A percentile compares a stretch with the other conserved stretches of the same genome.
phyloP scores from a whole-genome alignment of 345 rosid genomes.

The Pistacia vera region DNA sequence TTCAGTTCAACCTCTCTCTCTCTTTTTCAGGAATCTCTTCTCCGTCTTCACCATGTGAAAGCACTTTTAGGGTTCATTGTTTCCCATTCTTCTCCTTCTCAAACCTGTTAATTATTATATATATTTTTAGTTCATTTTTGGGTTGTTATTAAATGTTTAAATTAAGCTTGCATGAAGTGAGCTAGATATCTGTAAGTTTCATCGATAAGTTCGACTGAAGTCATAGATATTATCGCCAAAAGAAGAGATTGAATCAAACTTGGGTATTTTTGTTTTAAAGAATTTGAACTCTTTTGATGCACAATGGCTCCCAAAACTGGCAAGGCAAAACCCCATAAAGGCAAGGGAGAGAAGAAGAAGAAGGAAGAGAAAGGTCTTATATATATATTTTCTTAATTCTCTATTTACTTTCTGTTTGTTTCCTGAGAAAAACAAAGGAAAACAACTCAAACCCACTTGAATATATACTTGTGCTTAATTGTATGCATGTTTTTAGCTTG shows the following conservation, averaged over 20 bases:
- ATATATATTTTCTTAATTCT: neutral
- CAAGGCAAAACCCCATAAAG: conserved; percentile 70
- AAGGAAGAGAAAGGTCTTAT: conserved; percentile 83
- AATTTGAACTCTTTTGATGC: conserved; percentile 15
- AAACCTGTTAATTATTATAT: neutral
- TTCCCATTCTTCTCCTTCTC: neutral
- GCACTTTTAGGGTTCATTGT: neutral
- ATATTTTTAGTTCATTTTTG: neutral
- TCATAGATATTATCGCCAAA: conserved; percentile 23
- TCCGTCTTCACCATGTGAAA: conserved; percentile 5
- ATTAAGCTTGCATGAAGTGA: conserved; percentile 10
- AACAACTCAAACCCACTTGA: neutral
- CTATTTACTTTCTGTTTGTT: neutral
- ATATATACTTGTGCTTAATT: neutral
- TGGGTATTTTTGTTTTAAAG: neutral
- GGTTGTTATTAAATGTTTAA: no score
- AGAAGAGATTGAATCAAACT: neutral
- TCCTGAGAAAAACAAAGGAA: neutral
- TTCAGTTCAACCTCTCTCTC: neutral
- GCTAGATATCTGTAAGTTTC: neutral
- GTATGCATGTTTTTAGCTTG: neutral
- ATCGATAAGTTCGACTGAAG: conserved; percentile 31
- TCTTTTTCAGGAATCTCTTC: no score
- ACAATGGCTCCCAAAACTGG: conserved; percentile 90
- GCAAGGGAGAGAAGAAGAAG: conserved; percentile 83